Base-by-base conservation (phyloP, 208 protist genomes). In the Wallacemonas sp. region DNA sequence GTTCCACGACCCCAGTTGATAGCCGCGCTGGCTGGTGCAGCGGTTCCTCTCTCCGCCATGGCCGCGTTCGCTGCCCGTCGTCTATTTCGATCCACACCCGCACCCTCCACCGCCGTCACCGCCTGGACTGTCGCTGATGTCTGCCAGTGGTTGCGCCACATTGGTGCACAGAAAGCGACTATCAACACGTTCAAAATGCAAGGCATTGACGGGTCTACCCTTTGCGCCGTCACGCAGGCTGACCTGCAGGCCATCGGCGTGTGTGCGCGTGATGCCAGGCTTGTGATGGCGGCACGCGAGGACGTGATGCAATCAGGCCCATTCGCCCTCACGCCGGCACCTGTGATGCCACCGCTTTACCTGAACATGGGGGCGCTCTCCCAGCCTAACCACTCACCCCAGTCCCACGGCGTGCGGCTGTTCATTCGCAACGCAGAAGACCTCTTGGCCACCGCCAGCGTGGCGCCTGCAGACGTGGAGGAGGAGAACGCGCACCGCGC, bases 231-330 rank as follows among this genome's bases (percentile, higher is more conserved):
- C 21, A 72, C 72, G 31, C 66, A 72, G 19, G 36, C 56, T 1
- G 66, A 90, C 51, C 49, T 93, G 14, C 47, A 59, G 11, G 45
- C 22, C n/a, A 70, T 89, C 62, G 75, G 80, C 24, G 69, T 86
- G 17, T 74, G 69, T 34, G 42, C 80, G 34, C 77, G 75, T 14
- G 84, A 91, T 60, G 58, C 60, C 3, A 44, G 76, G 14, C 31
- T 79, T 17, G 74, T 91, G 24, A 42, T 70, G 17, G 66, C 80
- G 0, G 78, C 78, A 5, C 56, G 84, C 34, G 68, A 51, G 2
- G 59, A 79, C 51, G 19, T 42, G 8, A 26, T 87, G 33, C 68
- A 61, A 31, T 70, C 58, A 0, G 62, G 51, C n/a, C 30, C 70
- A 21, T 22, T 70, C 1, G 24, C 64, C 19, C 59, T 30, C 15